Base-by-base conservation (phyloP, 345 rosid species). In the Eucalyptus decipiens region DNA sequence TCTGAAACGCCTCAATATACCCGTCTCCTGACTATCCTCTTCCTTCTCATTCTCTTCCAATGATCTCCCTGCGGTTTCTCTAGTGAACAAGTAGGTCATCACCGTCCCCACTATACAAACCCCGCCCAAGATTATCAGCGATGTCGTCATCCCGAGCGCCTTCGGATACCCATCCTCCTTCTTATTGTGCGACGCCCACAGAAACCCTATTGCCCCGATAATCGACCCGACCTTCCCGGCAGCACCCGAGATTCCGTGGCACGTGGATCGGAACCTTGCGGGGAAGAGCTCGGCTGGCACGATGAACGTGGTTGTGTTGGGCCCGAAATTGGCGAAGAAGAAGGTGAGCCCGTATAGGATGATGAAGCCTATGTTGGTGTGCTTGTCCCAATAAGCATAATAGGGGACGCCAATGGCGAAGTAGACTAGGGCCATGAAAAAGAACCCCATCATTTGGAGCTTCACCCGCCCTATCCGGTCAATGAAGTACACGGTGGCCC, bases 321-420 rank as follows among this genome's bases (percentile, higher is more conserved):
- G 99, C 60, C 99, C 99, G 52, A 95, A 95, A 90, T 97, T 97
- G 65, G 96, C 92, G 51, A 97, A 97, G 95, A 97, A 97, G 91
- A 95, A 96, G 3, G 94, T 91, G 15, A 95, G 91, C 9, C 93
- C 94, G 26, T 95, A 95, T 5, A 96, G 89, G 86, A 92, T 47
- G 86, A 95, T 86, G 88, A 97, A 96, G 3, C 93, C 95, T 1
- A 9, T 24, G 43, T 90, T 58, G 11, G 88, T 86, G 8, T 89
- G 47, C 1, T 34, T 10, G 45, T 90, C 14, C 98, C 95, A 94
- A 89, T 92, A 86, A 24, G 13, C 3, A 50, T 80, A 89, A 80
- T 95, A 94, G 0, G 96, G 95, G 16, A 95, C 91, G 7, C 83
- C 83, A 4, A 76, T 21, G 83, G 83, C 47, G 30, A 76, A 3